Conservation (phyloP, 2,329 filamentous ascomycete species). For the Ustulina deusta region DNA sequence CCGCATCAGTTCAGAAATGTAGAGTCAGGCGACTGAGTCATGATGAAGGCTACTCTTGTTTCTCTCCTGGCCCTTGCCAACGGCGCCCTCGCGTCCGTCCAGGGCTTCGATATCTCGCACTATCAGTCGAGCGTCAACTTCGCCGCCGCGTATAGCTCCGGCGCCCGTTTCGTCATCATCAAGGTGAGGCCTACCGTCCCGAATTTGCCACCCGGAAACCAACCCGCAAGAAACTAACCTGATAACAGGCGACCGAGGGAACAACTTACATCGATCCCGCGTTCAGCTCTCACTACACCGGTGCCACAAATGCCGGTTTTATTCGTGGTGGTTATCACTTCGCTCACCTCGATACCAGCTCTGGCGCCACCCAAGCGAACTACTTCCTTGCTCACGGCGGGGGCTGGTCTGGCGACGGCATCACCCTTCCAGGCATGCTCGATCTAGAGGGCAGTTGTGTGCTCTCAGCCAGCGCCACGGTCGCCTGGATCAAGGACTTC, state of each 20-base stretch:
- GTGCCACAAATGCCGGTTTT: slow-evolving; percentile 63
- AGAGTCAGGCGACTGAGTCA: slow-evolving; percentile 6
- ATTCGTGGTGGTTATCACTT: slow-evolving; percentile 70
- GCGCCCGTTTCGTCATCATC: slow-evolving; percentile 60
- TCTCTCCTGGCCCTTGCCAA: slow-evolving; percentile 37
- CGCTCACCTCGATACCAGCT: slow-evolving; percentile 59
- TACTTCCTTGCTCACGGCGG: slow-evolving; percentile 66
- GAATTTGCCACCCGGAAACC: background rate
- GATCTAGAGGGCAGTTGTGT: slow-evolving; percentile 66
- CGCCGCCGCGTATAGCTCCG: slow-evolving; percentile 52
- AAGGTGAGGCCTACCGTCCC: slow-evolving; percentile 49
- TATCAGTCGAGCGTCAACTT: slow-evolving; percentile 57
- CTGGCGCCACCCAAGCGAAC: slow-evolving; percentile 61
- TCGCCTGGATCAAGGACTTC: slow-evolving; percentile 66
- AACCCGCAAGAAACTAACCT: slow-evolving; percentile 20
- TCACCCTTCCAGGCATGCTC: slow-evolving; percentile 68
- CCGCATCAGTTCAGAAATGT: background rate
- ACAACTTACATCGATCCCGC: slow-evolving; percentile 58
- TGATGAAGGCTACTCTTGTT: slow-evolving; percentile 41
- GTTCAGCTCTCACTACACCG: slow-evolving; percentile 63
- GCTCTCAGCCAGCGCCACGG: slow-evolving; percentile 59
- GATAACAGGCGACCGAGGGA: slow-evolving; percentile 64
- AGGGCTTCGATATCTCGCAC: slow-evolving; percentile 59
- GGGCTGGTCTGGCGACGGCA: slow-evolving; percentile 65
- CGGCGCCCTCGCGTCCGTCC: slow-evolving; percentile 50